Conservation (phyloP, 495 filamentous ascomycete genomes). For the Penicillium cataractarum region DNA sequence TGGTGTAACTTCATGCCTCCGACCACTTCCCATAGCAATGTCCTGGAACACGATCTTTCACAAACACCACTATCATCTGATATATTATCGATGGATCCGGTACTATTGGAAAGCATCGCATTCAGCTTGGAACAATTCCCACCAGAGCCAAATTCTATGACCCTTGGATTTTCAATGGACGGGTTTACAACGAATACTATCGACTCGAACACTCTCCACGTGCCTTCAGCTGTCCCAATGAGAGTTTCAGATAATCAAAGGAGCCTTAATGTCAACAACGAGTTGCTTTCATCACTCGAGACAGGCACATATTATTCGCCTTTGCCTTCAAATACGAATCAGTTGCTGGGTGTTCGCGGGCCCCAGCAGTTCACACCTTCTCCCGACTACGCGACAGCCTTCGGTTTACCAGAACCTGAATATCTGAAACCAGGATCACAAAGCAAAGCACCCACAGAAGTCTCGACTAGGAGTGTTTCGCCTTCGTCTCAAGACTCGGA, state of each 20-base stretch:
- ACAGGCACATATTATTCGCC: not conserved
- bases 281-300: not conserved
- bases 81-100: not conserved
- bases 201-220: not conserved
- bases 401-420: not conserved
- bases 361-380: not conserved
- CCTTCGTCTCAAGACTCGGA: constrained; percentile 17
- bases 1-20: not conserved
- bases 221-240: not conserved
- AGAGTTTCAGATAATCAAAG: not conserved
- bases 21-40: not conserved
- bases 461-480: constrained; percentile 1
- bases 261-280: not conserved
- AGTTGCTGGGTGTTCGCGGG: not conserved
- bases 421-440: too few species aligned
- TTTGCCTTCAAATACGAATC: not conserved
- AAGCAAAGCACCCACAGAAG: not conserved
- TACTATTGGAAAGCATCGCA: constrained; percentile 1
- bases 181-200: not conserved
- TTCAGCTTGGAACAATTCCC: constrained; percentile 10
- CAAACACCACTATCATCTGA: not conserved
- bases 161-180: not conserved
- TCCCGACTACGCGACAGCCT: not conserved
- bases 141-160: not conserved
- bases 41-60: not conserved